A percentile compares a stretch with the other conserved stretches of the same genome.
These are phyloP conservation scores for Tolypocladium paradoxum DNA, from an alignment of 2,329 filamentous ascomycete genomes.

Conservation along the genomic window DNA sequence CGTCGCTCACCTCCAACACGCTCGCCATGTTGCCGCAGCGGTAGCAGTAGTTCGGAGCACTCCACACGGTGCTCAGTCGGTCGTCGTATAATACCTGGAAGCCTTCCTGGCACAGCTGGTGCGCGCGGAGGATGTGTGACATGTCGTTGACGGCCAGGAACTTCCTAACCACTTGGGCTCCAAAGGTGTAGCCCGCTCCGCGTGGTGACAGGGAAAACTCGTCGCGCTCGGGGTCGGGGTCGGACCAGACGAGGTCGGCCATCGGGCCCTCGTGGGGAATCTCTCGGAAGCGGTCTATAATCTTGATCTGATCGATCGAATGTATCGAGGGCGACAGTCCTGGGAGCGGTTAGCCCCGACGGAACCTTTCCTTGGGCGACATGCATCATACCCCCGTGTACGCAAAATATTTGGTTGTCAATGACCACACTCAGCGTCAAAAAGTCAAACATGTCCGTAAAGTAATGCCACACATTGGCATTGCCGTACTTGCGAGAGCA, in stretches of 20 bases:
- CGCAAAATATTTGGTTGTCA: constrained; percentile 97
- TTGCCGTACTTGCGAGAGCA: constrained; percentile 98
- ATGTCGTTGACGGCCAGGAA: constrained; percentile 96
- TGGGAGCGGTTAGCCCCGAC: constrained; percentile 17
- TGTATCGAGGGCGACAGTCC: constrained; percentile 84
- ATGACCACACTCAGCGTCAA: constrained; percentile 94
- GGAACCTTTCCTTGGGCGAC: not conserved
- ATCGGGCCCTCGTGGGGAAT: constrained; percentile 98
- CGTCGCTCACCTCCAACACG: constrained; percentile 90
- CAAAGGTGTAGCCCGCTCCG: constrained; percentile 94
- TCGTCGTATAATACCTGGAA: constrained; percentile 97
- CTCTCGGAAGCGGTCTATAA: constrained; percentile 96
- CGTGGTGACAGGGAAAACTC: constrained; percentile 92
- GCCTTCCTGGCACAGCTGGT: constrained; percentile 95
- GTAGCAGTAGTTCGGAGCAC: constrained; percentile 92
- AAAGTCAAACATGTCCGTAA: constrained; percentile 99
- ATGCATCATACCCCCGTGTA: constrained; percentile 62
- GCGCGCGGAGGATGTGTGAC: constrained; percentile 94
- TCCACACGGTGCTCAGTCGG: constrained; percentile 92
- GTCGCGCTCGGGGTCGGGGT: constrained; percentile 93
- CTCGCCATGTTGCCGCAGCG: constrained; percentile 95
- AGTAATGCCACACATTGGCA: constrained; percentile 98
- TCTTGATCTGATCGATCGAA: constrained; percentile 98
- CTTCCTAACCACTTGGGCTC: constrained; percentile 95
- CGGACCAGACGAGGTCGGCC: constrained; percentile 98